Base-by-base conservation (phyloP, 2,329 filamentous ascomycete genomes). In the Microdochium bolleyi region DNA sequence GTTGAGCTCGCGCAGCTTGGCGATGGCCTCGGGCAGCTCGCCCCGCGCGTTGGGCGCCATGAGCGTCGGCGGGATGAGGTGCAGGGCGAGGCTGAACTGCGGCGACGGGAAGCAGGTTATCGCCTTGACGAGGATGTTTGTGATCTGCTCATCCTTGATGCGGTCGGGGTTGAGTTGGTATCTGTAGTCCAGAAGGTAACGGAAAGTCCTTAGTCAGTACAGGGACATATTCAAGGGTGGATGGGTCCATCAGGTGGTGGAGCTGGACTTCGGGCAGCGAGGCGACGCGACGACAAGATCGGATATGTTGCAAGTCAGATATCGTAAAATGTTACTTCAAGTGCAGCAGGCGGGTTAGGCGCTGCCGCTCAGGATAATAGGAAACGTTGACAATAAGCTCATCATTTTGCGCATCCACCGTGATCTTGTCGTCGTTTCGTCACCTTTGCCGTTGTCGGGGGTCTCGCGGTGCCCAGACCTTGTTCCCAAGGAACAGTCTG, bases 101-200 rank as follows among this genome's bases (percentile, higher is more conserved):
- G 94, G 85, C 21, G 89, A 92, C 59, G 94, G 94, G 80, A 99
- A 99, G 75, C 96, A 89, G 62, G 92, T 96, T 69, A 99, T 85
- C 61, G 92, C 83, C 80, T 97, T 99, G 79, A 95, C 92, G 70
- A 99, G 90, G 76, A 97, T 88, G 82, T 97, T 97, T 79, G 94
- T 97, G 73, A 94, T 91, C 67, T 92, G 90, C 74, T 99, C 94
- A 68, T 96, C 89, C 78, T 94, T 92, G 68, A 92, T 85, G 63
- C 96, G 89, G 78, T 97, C 92, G 51, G 94, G 94, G 83, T 99
- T 99, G 77, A 99, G 96, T 78, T 99, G 95, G 82, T 99, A 99
- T 60, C 94, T 99, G 63, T 56, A 19, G 24, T 51, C 27, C 48
- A 27, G 48, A 49, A 50, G 54, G 57, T 55, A 54, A 50, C 11